Percentiles rank a stretch among this genome's conserved stretches.
phyloP scores from a whole-genome alignment of 192 early-diverging fungal genomes.

The Backusella sp. region DNA sequence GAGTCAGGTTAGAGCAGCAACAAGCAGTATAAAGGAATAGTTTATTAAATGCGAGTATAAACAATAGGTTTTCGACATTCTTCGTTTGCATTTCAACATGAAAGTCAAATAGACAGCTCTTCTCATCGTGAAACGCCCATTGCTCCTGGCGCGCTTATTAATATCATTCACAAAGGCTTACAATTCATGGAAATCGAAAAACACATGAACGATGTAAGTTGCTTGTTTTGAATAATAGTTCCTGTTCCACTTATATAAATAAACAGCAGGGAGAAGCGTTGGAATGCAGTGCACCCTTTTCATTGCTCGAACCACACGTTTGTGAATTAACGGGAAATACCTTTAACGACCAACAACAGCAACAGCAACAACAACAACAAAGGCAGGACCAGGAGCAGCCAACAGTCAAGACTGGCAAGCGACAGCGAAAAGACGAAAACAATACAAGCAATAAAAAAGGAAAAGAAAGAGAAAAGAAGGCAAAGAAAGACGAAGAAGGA shows the following conservation, averaged over 20 bases:
- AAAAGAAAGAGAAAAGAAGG: constrained; percentile 51
- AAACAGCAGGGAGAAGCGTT: constrained; percentile 75
- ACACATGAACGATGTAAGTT: constrained; percentile 72
- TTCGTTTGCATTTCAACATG: constrained; percentile 82
- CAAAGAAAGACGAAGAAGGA: constrained; percentile 32
- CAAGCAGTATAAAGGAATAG: not conserved
- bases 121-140: constrained; percentile 62
- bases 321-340: constrained; percentile 53
- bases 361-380: not conserved
- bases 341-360: constrained; percentile 27
- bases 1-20: constrained; percentile 67
- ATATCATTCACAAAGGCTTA: constrained; percentile 87
- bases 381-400: constrained; percentile 32
- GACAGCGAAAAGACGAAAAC: constrained; percentile 49
- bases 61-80: constrained; percentile 80
- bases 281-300: constrained; percentile 71
- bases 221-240: not conserved
- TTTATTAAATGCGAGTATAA: not conserved
- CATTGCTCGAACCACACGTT: constrained; percentile 61
- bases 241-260: constrained; percentile 6
- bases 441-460: constrained; percentile 28
- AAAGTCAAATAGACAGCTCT: constrained; percentile 72
- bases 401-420: constrained; percentile 20
- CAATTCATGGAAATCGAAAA: constrained; percentile 89
- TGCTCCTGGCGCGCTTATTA: constrained; percentile 80